phyloP scores from a whole-genome alignment of 2,329 filamentous ascomycete genomes.

The Orbilia blumenaviensis region DNA sequence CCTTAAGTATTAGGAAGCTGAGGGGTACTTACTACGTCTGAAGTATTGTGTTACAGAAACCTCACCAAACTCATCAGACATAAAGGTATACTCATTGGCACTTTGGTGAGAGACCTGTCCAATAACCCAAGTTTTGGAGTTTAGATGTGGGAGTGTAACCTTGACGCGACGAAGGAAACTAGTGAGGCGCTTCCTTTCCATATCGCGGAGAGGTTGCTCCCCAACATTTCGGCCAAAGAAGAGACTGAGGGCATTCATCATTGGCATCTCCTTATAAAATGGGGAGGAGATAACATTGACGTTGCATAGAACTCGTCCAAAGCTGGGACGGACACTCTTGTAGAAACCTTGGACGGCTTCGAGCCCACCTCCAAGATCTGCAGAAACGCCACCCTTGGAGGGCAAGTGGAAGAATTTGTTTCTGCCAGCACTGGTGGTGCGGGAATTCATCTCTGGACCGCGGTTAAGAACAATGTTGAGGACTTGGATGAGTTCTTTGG shows the following conservation, averaged over 20 bases:
- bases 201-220: slow-evolving; percentile 1
- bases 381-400: slow-evolving; percentile 59
- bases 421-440: slow-evolving; percentile 64
- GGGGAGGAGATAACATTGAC: slow-evolving; percentile 71
- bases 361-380: slow-evolving; percentile 65
- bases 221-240: slow-evolving; percentile 56
- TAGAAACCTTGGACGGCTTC: slow-evolving; percentile 63
- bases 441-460: slow-evolving; percentile 16
- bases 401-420: slow-evolving; percentile 65
- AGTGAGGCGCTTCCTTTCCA: neutral
- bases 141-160: slow-evolving; percentile 20
- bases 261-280: slow-evolving; percentile 66
- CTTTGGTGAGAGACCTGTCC: slow-evolving; percentile 1
- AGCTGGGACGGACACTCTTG: slow-evolving; percentile 66
- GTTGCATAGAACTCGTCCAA: slow-evolving; percentile 69
- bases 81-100: slow-evolving; percentile 7
- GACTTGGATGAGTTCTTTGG: slow-evolving; percentile 14
- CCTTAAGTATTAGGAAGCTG: neutral
- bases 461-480: slow-evolving; percentile 35
- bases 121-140: neutral
- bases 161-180: slow-evolving; percentile 22
- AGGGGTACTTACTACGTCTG: slow-evolving; percentile 13
- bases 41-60: slow-evolving; percentile 37
- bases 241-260: slow-evolving; percentile 61
- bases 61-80: neutral